Evolutionary conservation across 345 rosid species (phyloP), one percentile per base, ranked within the genome.

Genomic region (Syzygium oleosum): DNA sequence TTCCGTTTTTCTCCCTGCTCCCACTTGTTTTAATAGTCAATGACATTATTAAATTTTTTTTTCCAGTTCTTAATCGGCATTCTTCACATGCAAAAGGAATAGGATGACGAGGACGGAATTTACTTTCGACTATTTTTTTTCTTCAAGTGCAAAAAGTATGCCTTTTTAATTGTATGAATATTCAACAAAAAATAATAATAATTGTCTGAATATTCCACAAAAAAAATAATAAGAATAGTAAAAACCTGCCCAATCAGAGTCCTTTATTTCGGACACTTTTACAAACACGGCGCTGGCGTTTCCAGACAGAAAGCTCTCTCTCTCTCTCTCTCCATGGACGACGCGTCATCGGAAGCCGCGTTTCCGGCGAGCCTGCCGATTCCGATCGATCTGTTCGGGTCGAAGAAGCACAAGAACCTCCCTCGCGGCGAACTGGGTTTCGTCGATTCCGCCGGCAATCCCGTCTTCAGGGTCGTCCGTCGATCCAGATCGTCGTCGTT

Each of bases 361-460:
- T 54, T 51, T 56, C 38, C 55, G 21, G 90, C 84, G 34, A 56
- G 22, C 73, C 34, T 46, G 86, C 90, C 89, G 16, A 94, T 97
- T 85, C 97, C 98, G 52, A 65, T 94, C 52, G 97, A 96, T 88
- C 94, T 96, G 68, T 97, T 96, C 88, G 94, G 89, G 38, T 96
- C 98, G 51, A 96, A 94, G 92, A 94, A 95, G 59, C 93, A 92
- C 59, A 93, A 91, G 51, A 94, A 91, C 19, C 96, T 95, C 63
- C 85, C 95, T 51, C 85, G 87, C 79, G 97, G 96, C 25, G 95
- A 94, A 51, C 88, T 94, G 56, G 96, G 96, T 6, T 94, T 97
- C 54, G 93, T 91, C 86, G 97, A 96, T 93, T 95, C 99, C 84
- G 89, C 89, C 41, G 96, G 96, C 3, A 52, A 90, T n/a, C 87